Evolutionary conservation across 768 basidiomycete genomes (phyloP).

Genomic region (Leccinum boreale): DNA sequence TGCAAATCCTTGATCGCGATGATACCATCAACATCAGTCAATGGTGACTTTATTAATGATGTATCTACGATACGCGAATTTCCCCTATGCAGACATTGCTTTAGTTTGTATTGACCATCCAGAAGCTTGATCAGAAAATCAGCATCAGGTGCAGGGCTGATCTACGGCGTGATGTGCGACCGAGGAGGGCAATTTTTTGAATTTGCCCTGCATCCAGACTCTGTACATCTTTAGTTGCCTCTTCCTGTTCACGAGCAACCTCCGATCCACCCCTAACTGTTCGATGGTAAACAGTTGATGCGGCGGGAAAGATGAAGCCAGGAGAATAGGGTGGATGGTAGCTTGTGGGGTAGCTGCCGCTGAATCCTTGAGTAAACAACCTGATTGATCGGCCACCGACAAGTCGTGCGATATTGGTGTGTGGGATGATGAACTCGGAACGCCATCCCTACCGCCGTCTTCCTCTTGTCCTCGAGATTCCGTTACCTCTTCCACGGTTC

Average conservation of each 20-base stretch:
- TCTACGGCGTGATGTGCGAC: background rate
- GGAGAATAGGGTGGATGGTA: constrained; percentile 36
- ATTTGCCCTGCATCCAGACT: constrained; percentile 91
- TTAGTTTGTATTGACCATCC: background rate
- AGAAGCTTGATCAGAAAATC: background rate
- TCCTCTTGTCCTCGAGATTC: constrained; percentile 28
- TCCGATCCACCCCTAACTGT: constrained; percentile 85
- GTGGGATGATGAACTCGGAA: constrained; percentile 2
- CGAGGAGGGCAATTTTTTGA: constrained; percentile 42
- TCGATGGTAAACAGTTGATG: constrained; percentile 75
- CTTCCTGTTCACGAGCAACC: constrained; percentile 91
- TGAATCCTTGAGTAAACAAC: background rate
- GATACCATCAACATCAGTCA: background rate
- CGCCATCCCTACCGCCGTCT: background rate
- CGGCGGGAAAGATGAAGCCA: constrained; percentile 27
- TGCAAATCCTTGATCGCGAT: background rate
- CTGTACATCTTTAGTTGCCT: constrained; percentile 96
- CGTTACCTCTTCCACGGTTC: constrained; percentile 33
- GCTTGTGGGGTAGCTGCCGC: background rate
- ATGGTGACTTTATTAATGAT: background rate
- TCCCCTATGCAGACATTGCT: background rate
- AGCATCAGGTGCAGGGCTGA: background rate
- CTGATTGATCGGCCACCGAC: background rate
- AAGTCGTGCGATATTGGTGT: constrained; percentile 7
- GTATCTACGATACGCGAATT: background rate